Evolutionary conservation across 306 rosid genomes (phyloP), one percentile per base, ranked within the genome.

Genomic region (Sechiopsis laciniata): DNA sequence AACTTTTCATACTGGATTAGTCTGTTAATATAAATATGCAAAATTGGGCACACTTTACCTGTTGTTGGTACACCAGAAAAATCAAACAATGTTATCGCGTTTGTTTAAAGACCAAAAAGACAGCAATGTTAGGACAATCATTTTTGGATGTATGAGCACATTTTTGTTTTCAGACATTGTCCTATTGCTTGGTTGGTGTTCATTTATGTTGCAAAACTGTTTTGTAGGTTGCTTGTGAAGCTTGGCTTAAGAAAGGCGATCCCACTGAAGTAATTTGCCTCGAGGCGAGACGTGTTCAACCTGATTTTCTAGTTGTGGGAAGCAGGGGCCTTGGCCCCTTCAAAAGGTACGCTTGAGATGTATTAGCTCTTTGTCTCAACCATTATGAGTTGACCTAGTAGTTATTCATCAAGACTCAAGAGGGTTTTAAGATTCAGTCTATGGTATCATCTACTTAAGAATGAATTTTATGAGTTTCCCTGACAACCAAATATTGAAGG

Each of bases 251-350:
- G 78, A 78, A 48, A 17, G 98, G 98, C 65, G 98, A 90, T 79
- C 87, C 97, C 32, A 90, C 87, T 65, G 97, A 88, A 81, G 92
- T 84, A 35, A 87, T 94, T 80, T 86, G 94, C 74, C 88, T 77
- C 19, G 98, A 94, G 85, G 97, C 86, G 74, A 82, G 78, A 69
- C 87, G 89, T 6, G 53, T 85, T 8, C 85, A 50, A 46, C 98
- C 97, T 2, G 98, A 94, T 88, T 51, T 94, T 75, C 85, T 94
- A 55, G 96, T 91, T 62, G 88, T 94, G 20, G 98, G 98, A 60
- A 77, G 96, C 82, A 86, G 98, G 51, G 98, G 98, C 20, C 97
- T 94, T 74, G 98, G 98, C 26, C 98, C 96, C 22, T 94, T 94
- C 82, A 97, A 90, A 77, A 91, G 90, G 98, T 90, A 85, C 75